These are phyloP conservation scores for Leucocoprinus leucothites DNA, from an alignment of 768 basidiomycete species.

Conservation along the genomic window DNA sequence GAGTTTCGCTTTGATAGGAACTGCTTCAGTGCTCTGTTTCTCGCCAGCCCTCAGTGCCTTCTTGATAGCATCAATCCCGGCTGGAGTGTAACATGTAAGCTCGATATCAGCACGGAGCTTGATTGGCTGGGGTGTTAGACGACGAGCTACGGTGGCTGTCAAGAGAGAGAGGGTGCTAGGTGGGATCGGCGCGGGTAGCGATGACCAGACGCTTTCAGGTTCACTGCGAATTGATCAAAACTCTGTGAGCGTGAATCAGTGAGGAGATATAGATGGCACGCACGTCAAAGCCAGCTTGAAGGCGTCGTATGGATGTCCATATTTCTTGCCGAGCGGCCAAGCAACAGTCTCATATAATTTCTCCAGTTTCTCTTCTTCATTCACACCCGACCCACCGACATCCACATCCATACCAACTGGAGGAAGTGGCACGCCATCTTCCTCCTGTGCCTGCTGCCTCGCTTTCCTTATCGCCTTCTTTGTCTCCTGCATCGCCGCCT, in stretches of 20 bases:
- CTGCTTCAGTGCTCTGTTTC: conserved; percentile 78
- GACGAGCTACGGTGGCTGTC: conserved; percentile 83
- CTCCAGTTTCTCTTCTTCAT: conserved; percentile 81
- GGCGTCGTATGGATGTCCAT: conserved; percentile 95
- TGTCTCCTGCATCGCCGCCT: conserved; percentile 39
- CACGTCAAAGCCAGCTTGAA: conserved; percentile 97
- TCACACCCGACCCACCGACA: conserved; percentile 33
- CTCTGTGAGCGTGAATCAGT: conserved; percentile 7
- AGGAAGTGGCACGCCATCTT: conserved; percentile 34
- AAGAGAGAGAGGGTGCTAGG: conserved; percentile 60
- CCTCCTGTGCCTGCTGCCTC: conserved; percentile 29
- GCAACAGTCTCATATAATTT: conserved; percentile 85
- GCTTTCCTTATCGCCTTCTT: conserved; percentile 43
- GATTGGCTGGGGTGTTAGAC: conserved; percentile 96
- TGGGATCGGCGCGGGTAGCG: conserved; percentile 57
- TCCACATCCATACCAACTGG: conserved; percentile 32
- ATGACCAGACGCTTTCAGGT: conserved; percentile 73
- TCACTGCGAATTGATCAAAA: conserved; percentile 24
- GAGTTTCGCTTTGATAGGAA: conserved; percentile 95
- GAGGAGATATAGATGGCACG: conserved; percentile 24
- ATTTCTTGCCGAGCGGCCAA: conserved; percentile 91
- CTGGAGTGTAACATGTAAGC: conserved; percentile 92
- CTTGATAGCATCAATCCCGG: conserved; percentile 96
- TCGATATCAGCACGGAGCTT: conserved; percentile 98
- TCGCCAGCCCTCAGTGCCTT: conserved; percentile 89